Evolutionary conservation across 1,284 basidiomycete species (phyloP).

Genomic region (Cerrena zonata): DNA sequence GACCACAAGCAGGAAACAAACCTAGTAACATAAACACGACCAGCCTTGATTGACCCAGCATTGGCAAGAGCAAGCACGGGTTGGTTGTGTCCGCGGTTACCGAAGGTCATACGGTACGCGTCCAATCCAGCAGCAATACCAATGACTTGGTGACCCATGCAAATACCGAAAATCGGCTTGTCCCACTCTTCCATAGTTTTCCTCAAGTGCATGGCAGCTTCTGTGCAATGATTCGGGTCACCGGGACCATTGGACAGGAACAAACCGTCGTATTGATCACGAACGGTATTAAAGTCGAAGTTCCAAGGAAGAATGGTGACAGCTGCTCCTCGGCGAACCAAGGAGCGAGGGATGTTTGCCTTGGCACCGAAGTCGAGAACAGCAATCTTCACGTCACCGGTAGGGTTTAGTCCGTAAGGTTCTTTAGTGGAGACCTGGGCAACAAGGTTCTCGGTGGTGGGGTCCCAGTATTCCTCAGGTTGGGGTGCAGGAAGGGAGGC

Average conservation of each 20-base stretch:
- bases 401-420: conserved; percentile 83
- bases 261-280: conserved; percentile 89
- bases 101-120: conserved; percentile 95
- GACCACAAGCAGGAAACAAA: conserved; percentile 34
- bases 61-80: conserved; percentile 90
- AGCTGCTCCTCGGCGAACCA: conserved; percentile 83
- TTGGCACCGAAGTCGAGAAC: conserved; percentile 97
- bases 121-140: conserved; percentile 95
- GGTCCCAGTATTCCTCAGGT: conserved; percentile 83
- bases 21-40: conserved; percentile 95
- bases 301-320: conserved; percentile 98
- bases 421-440: conserved; percentile 85
- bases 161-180: conserved; percentile 94
- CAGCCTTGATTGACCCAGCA: conserved; percentile 87
- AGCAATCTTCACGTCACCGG: conserved; percentile 85
- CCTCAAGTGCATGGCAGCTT: conserved; percentile 77
- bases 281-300: conserved; percentile 87
- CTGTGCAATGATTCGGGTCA: conserved; percentile 85
- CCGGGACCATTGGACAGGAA: conserved; percentile 97
- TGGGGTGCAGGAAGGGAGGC: conserved; percentile 55
- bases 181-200: conserved; percentile 83
- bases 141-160: conserved; percentile 98
- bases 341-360: conserved; percentile 91
- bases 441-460: conserved; percentile 86
- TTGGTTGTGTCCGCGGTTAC: conserved; percentile 99